These are phyloP conservation scores for Coffea eugenioides DNA, from an alignment of 257 asterid species.

Conservation along the genomic window DNA sequence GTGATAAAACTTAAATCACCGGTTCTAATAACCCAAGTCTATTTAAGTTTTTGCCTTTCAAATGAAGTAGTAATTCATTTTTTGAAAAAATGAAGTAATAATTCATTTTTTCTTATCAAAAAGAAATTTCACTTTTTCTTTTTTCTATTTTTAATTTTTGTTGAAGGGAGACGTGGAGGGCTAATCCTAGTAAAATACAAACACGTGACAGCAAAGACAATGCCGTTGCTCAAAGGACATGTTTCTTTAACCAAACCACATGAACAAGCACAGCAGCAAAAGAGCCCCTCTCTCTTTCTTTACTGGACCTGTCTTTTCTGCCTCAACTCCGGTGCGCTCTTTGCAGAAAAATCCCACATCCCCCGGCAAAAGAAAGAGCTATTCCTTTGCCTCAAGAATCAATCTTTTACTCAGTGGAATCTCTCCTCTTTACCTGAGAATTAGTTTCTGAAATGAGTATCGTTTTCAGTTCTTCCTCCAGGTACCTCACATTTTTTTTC, in stretches of 20 bases:
- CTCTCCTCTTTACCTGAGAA: neutral
- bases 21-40: no score
- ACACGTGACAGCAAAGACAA: no score
- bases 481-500: neutral
- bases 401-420: neutral
- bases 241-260: neutral
- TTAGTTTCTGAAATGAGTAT: no score
- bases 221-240: no score
- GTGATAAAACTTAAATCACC: no score
- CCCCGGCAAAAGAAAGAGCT: neutral
- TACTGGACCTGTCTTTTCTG: neutral
- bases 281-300: neutral
- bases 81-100: no score
- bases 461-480: conserved; percentile 1
- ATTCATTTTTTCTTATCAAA: no score
- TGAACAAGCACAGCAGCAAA: neutral
- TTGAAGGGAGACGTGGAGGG: neutral
- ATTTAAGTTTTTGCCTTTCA: no score
- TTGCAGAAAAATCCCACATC: neutral
- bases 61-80: no score
- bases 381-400: no score
- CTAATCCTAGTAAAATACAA: neutral
- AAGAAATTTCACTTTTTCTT: no score
- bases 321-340: neutral
- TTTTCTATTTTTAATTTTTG: no score